These are phyloP conservation scores for Scenedesmus sp. DNA, from an alignment of 163 green algal species.

Conservation along the genomic window DNA sequence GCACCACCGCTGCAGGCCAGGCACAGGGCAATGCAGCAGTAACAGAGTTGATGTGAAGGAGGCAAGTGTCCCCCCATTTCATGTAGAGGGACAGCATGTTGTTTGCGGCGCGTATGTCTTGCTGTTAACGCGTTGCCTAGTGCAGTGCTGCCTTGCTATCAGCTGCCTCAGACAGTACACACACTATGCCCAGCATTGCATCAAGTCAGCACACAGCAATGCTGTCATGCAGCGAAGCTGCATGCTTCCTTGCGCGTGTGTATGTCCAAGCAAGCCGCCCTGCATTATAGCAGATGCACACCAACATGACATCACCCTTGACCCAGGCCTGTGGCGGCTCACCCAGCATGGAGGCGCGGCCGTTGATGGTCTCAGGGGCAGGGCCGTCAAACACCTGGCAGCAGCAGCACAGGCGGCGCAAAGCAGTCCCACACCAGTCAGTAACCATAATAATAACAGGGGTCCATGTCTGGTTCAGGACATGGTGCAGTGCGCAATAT, in stretches of 20 bases:
- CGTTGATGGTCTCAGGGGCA: conserved; percentile 43
- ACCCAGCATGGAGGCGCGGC: conserved; percentile 34
- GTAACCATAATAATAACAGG: too few species aligned
- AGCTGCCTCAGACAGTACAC: too few species aligned
- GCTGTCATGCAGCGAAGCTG: neutral
- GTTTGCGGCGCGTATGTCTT: too few species aligned
- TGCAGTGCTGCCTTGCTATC: too few species aligned
- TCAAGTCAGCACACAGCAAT: neutral
- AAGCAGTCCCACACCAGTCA: too few species aligned
- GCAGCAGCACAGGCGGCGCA: neutral
- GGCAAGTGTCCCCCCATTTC: too few species aligned
- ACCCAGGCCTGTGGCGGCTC: neutral
- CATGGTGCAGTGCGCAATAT: too few species aligned
- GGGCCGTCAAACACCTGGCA: conserved; percentile 45
- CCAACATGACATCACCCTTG: neutral
- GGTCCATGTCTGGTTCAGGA: too few species aligned
- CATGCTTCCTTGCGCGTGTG: neutral
- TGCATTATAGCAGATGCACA: neutral
- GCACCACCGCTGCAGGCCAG: neutral
- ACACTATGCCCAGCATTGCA: neutral
- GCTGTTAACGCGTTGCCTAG: too few species aligned
- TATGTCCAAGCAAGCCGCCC: neutral
- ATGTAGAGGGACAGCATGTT: too few species aligned
- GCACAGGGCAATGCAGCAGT: neutral
- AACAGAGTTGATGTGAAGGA: too few species aligned